Base-by-base conservation (phyloP, 208 protist genomes). In the Angomonas ambiguus region DNA sequence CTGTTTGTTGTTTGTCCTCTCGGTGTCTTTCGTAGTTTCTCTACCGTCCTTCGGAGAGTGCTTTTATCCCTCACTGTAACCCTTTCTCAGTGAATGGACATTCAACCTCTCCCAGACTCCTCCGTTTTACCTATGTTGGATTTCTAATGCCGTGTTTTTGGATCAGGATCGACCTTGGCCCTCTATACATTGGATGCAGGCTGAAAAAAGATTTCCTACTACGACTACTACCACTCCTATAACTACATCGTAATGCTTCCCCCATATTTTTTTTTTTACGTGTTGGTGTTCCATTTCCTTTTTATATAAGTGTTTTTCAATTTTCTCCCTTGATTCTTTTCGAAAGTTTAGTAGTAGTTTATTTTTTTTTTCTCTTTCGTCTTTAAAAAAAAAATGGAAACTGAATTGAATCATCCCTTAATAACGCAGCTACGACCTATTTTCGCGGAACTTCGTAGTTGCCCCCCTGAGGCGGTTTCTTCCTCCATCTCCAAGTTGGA, bases 341-440 rank as follows among this genome's bases (percentile, higher is more conserved):
- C 57, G 41, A 66, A 51, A 58, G 34, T 65, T 35, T 28, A 30
- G 27, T 60, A 45, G 18, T 71, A n/a, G 34, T 66, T 56, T 59
- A 59, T 6, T 67, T 57, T 24, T 56, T 18, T 28, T 51, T 25
- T 31, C 6, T 38, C 33, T 6, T 65, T 33, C n/a, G 8, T 33
- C 18, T n/a, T n/a, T 32, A 38, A 31, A 28, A 27, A 45, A 60
- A 13, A 22, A 18, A 41, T 34, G 57, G 20, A n/a, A 20, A 11
- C 51, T 6, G 75, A 72, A n/a, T 30, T 41, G 3, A 62, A 61
- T 34, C 91, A 93, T 71, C 87, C 91, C 35, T 74, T 96, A 41
- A 91, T 92, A 58, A 79, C 79, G 16, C 87, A 96, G 74, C 78
- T 96, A 66, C 80, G 82, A 35, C 91, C 87, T 33, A 91, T 96